Conservation (phyloP, 352 stramenopile species). For the Globisporangium radiosum region DNA sequence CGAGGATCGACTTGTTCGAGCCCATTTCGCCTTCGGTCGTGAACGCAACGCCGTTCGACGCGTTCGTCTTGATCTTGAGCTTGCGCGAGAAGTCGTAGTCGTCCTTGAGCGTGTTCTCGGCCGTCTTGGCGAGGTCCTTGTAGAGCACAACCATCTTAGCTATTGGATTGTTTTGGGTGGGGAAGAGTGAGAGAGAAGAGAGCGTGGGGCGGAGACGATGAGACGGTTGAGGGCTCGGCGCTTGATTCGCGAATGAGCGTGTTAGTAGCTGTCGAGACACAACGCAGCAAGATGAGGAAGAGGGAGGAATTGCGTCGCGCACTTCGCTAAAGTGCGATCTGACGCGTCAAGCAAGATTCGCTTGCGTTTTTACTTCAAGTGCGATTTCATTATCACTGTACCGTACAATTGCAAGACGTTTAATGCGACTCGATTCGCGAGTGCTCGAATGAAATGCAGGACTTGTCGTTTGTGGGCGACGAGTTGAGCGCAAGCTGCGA, state of each 20-base stretch:
- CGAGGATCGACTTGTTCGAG: conserved; percentile 84
- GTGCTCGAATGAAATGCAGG: no score
- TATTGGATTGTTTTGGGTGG: not conserved
- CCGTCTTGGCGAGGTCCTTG: conserved; percentile 85
- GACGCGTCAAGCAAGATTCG: conserved; percentile 3
- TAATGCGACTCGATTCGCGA: no score
- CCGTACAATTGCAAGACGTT: no score
- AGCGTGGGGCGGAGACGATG: not conserved
- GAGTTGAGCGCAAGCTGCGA: no score
- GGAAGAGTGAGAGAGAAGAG: not conserved
- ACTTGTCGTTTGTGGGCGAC: no score
- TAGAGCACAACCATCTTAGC: conserved; percentile 70
- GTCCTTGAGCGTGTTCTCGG: conserved; percentile 78
- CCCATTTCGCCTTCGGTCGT: conserved; percentile 82
- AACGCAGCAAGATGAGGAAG: conserved; percentile 1
- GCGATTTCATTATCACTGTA: no score
- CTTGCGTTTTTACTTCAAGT: no score
- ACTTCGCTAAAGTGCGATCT: conserved; percentile 29
- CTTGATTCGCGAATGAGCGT: conserved; percentile 49
- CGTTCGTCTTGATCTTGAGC: conserved; percentile 89
- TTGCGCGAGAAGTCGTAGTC: conserved; percentile 90
- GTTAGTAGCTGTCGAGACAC: conserved; percentile 1
- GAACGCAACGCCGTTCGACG: conserved; percentile 78
- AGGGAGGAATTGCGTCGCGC: conserved; percentile 17
- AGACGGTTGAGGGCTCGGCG: conserved; percentile 1